Evolutionary conservation across 805 yeast genomes (phyloP).

Genomic region (Kregervanrija pseudodelftensis): DNA sequence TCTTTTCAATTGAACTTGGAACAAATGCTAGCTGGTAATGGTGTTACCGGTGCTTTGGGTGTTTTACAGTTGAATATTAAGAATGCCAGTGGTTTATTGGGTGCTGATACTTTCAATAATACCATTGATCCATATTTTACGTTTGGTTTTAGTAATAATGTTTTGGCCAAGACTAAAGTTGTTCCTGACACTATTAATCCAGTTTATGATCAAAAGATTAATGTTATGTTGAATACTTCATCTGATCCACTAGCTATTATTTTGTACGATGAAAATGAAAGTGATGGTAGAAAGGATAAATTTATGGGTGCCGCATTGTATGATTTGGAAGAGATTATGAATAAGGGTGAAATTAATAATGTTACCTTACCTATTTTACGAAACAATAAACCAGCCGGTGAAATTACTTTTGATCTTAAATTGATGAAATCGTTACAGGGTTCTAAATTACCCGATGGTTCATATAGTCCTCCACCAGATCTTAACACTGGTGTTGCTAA

Average conservation of each 20-base stretch:
- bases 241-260: constrained; percentile 76
- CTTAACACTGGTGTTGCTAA: constrained; percentile 87
- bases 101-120: constrained; percentile 62
- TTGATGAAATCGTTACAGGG: constrained; percentile 70
- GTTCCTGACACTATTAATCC: constrained; percentile 66
- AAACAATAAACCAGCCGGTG: constrained; percentile 81
- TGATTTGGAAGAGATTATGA: constrained; percentile 61
- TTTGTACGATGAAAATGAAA: constrained; percentile 61
- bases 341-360: constrained; percentile 42
- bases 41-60: constrained; percentile 78
- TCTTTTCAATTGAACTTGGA: constrained; percentile 91
- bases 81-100: constrained; percentile 60
- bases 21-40: constrained; percentile 79
- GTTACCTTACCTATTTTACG: constrained; percentile 55
- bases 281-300: constrained; percentile 66
- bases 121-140: constrained; percentile 88
- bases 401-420: constrained; percentile 58
- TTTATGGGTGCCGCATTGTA: constrained; percentile 69
- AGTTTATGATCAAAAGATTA: constrained; percentile 75
- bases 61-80: constrained; percentile 65
- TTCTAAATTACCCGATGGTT: constrained; percentile 66
- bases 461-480: constrained; percentile 80
- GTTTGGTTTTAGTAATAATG: constrained; percentile 52
- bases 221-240: constrained; percentile 62
- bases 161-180: constrained; percentile 61